phyloP scores from a whole-genome alignment of 306 rosid genomes.

The Herpetospermum pedunculosum region DNA sequence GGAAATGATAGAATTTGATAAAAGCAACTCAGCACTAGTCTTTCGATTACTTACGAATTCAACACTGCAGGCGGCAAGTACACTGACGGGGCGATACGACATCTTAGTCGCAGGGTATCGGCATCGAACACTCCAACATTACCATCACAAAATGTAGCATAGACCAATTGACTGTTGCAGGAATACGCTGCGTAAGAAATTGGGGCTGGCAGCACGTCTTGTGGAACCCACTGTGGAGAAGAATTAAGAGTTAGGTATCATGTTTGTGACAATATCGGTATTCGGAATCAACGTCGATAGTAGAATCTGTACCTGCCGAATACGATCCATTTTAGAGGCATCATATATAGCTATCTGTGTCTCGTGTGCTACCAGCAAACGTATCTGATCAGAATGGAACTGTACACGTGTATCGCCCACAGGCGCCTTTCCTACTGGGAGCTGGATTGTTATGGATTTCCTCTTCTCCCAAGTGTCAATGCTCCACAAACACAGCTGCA shows the following conservation, averaged over 20 bases:
- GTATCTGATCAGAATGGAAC: slow-evolving; percentile 66
- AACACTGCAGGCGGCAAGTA: slow-evolving; percentile 40
- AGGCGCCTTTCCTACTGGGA: slow-evolving; percentile 60
- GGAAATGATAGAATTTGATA: neutral
- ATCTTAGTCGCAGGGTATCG: slow-evolving; percentile 58
- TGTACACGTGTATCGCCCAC: slow-evolving; percentile 71
- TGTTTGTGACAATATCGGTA: neutral
- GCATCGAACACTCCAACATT: slow-evolving; percentile 77
- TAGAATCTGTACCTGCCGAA: slow-evolving; percentile 49
- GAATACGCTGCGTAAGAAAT: slow-evolving; percentile 68
- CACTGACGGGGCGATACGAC: slow-evolving; percentile 66
- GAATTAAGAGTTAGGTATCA: slow-evolving; percentile 9
- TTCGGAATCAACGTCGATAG: neutral
- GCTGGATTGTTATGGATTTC: slow-evolving; percentile 46
- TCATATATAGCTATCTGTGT: slow-evolving; percentile 83
- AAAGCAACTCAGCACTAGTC: neutral
- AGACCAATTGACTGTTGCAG: slow-evolving; percentile 56
- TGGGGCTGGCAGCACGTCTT: slow-evolving; percentile 52
- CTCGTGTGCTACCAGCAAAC: slow-evolving; percentile 65
- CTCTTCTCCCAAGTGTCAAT: slow-evolving; percentile 96
- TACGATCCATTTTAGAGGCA: slow-evolving; percentile 77
- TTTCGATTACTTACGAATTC: slow-evolving; percentile 40
- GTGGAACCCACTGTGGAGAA: slow-evolving; percentile 80
- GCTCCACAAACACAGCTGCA: slow-evolving; percentile 79
- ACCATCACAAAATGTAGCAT: slow-evolving; percentile 59